phyloP scores from a whole-genome alignment of 2,329 filamentous ascomycete genomes.

The Aspergillus fijiensis region DNA sequence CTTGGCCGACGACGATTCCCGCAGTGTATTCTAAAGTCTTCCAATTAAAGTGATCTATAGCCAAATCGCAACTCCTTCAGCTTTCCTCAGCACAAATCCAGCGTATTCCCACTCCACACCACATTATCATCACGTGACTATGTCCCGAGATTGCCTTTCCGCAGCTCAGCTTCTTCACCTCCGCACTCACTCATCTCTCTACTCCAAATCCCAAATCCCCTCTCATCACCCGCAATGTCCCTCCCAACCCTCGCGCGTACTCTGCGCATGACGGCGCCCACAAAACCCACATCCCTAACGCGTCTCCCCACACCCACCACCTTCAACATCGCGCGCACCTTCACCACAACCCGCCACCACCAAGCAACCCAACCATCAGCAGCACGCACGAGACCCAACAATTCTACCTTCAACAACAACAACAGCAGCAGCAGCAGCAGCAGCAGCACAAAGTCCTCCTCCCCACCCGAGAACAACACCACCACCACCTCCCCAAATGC shows the following conservation, averaged over 20 bases:
- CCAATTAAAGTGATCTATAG: neutral
- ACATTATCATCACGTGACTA: conserved; percentile 27
- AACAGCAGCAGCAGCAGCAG: neutral
- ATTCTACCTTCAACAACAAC: conserved; percentile 14
- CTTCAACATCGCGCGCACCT: conserved; percentile 18
- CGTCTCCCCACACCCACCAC: conserved; percentile 17
- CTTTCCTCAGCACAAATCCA: neutral
- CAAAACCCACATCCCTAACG: conserved; percentile 17
- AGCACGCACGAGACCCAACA: conserved; percentile 28
- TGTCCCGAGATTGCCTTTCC: conserved; percentile 14
- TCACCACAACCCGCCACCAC: conserved; percentile 28
- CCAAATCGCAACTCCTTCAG: neutral
- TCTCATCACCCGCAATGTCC: conserved; percentile 10
- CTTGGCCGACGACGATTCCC: neutral
- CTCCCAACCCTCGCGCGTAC: neutral
- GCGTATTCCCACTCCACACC: neutral
- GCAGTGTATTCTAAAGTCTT: conserved; percentile 9
- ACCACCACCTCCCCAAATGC: too few species aligned
- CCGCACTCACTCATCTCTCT: neutral
- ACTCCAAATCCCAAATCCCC: conserved; percentile 3
- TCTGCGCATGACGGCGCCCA: conserved; percentile 3
- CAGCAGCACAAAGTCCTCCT: neutral
- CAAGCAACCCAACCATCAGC: conserved; percentile 18
- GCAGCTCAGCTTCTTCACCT: neutral
- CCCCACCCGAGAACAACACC: neutral